A percentile compares a stretch with the other conserved stretches of the same genome.
Conservation (phyloP, 495 filamentous ascomycete species). For the Cudoniella acicularis region DNA sequence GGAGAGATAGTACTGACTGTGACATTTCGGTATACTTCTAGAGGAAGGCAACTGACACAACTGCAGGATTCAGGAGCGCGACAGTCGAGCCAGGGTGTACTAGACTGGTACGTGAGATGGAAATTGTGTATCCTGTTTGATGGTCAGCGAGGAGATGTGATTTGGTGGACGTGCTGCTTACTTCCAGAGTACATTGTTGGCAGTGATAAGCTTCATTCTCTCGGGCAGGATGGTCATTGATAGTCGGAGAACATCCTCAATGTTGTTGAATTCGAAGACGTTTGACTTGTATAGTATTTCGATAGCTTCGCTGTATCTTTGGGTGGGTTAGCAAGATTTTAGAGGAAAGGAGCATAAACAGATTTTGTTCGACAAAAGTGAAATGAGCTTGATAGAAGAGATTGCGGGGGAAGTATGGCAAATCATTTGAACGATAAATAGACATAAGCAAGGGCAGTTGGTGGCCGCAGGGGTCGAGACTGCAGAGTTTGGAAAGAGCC, state of each 20-base stretch:
- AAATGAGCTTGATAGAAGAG: neutral
- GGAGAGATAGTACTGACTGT: too few relatives aligned
- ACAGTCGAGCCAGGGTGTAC: too few relatives aligned
- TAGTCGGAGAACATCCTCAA: neutral
- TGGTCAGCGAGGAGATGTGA: neutral
- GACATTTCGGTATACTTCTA: too few relatives aligned
- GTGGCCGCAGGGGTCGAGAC: too few relatives aligned
- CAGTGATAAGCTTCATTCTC: neutral
- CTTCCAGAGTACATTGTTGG: neutral
- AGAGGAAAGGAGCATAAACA: neutral
- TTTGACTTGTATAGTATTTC: neutral
- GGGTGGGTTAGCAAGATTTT: neutral
- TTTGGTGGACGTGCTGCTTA: neutral
- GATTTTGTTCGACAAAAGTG: neutral
- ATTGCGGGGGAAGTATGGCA: too few relatives aligned
- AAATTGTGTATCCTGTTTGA: neutral
- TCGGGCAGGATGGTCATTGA: conserved; percentile 5
- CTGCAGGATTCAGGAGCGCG: too few relatives aligned
- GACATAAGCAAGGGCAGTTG: too few relatives aligned
- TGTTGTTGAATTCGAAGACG: conserved; percentile 1
- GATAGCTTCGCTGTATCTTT: conserved; percentile 11
- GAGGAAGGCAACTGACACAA: too few relatives aligned
- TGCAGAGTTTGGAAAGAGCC: too few relatives aligned
- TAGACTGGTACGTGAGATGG: too few relatives aligned
- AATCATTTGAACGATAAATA: too few relatives aligned